These are phyloP conservation scores for Corniculantispora saksenae DNA, from an alignment of 2,329 filamentous ascomycete species.

Conservation along the genomic window DNA sequence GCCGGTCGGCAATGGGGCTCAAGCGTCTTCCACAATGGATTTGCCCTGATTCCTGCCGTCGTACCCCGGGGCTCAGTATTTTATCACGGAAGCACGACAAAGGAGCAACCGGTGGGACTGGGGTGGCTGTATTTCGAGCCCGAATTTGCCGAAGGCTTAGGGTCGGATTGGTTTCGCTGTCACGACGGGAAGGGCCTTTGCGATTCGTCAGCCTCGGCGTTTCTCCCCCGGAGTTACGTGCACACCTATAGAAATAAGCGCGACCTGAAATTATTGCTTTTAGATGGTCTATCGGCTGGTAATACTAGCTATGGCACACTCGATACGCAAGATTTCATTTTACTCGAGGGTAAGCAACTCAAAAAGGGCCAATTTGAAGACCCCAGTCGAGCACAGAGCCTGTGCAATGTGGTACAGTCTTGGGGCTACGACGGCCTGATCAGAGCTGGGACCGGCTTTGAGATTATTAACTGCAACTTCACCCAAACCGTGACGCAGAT, in stretches of 20 bases:
- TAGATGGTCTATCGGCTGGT: conserved; percentile 70
- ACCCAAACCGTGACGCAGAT: conserved; percentile 40
- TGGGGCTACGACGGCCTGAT: conserved; percentile 67
- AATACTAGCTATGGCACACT: conserved; percentile 67
- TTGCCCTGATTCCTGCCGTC: conserved; percentile 59
- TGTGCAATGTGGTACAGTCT: conserved; percentile 55
- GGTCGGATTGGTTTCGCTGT: conserved; percentile 43
- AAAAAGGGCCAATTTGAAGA: conserved; percentile 40
- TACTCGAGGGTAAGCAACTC: conserved; percentile 44
- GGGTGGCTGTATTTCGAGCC: conserved; percentile 79
- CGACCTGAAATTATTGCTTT: conserved; percentile 63
- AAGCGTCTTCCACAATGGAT: conserved; percentile 63
- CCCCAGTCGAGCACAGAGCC: conserved; percentile 48
- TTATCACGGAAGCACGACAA: conserved; percentile 61
- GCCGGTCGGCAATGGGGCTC: conserved; percentile 64
- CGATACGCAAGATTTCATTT: conserved; percentile 65
- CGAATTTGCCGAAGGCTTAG: conserved; percentile 70
- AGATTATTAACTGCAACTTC: conserved; percentile 70
- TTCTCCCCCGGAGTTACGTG: conserved; percentile 53
- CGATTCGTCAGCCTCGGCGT: neutral
- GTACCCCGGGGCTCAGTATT: conserved; percentile 53
- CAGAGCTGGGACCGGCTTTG: conserved; percentile 69
- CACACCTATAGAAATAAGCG: conserved; percentile 65
- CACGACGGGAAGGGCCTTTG: neutral
- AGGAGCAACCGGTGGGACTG: conserved; percentile 49